phyloP scores from a whole-genome alignment of 495 filamentous ascomycete species.

The Podospora pseudoanserina region DNA sequence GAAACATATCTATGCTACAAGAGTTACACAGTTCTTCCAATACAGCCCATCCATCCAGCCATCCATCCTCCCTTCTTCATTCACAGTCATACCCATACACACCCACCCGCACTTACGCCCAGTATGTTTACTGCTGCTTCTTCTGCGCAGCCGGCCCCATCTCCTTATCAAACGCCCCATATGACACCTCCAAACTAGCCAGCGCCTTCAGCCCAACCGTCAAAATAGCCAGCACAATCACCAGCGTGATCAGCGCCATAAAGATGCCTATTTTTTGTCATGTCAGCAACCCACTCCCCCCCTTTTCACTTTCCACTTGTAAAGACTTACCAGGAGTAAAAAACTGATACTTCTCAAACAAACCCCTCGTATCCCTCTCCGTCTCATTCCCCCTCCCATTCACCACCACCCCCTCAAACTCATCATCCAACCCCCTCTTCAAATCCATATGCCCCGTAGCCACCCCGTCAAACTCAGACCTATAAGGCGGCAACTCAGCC shows the following conservation, averaged over 20 bases:
- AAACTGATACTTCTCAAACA: constrained; percentile 92
- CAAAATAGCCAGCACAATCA: constrained; percentile 71
- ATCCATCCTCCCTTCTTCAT: no score
- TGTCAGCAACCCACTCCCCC: neutral
- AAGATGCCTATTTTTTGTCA: constrained; percentile 54
- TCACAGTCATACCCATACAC: neutral
- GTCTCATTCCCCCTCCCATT: constrained; percentile 22
- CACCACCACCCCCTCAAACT: constrained; percentile 15
- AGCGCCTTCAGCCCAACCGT: constrained; percentile 73
- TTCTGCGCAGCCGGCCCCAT: constrained; percentile 82
- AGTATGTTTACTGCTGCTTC: constrained; percentile 55
- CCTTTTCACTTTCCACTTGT: neutral
- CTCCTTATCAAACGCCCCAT: constrained; percentile 94
- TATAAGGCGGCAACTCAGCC: constrained; percentile 42
- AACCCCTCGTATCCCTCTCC: constrained; percentile 44
- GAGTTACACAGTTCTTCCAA: constrained; percentile 2
- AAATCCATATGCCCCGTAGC: constrained; percentile 43
- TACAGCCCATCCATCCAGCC: neutral
- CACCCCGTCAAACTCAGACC: constrained; percentile 39
- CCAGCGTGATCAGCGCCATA: constrained; percentile 60
- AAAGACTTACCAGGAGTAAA: constrained; percentile 61
- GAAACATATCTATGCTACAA: constrained; percentile 18
- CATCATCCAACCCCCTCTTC: constrained; percentile 32
- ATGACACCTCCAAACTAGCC: constrained; percentile 76
- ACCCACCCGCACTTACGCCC: neutral